These are phyloP conservation scores for Debaryomyces tyrocola DNA, from an alignment of 805 yeast genomes.

Conservation along the genomic window DNA sequence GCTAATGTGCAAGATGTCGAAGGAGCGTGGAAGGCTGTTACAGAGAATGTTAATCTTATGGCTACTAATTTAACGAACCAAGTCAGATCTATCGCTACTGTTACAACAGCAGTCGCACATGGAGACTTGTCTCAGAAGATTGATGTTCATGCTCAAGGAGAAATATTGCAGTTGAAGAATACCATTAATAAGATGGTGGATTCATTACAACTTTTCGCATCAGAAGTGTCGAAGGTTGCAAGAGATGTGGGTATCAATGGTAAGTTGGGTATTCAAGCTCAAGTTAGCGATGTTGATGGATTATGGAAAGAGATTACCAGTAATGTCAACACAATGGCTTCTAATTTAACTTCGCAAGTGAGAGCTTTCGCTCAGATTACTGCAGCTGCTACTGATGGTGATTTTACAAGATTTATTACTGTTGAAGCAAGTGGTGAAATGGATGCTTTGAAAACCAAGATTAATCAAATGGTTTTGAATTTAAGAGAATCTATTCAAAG, in stretches of 20 bases:
- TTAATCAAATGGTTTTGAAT: slow-evolving; percentile 81
- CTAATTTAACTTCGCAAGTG: slow-evolving; percentile 89
- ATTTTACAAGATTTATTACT: slow-evolving; percentile 84
- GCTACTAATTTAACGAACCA: slow-evolving; percentile 61
- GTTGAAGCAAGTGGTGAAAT: slow-evolving; percentile 92
- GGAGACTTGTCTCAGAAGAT: slow-evolving; percentile 86
- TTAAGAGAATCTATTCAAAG: slow-evolving; percentile 87
- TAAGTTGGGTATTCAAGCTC: slow-evolving; percentile 89
- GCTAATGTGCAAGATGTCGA: slow-evolving; percentile 52
- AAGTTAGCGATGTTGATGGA: slow-evolving; percentile 87
- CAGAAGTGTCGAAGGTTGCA: slow-evolving; percentile 87
- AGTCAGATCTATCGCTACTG: slow-evolving; percentile 86
- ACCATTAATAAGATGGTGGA: slow-evolving; percentile 94
- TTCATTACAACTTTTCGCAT: slow-evolving; percentile 81
- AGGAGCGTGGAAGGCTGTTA: slow-evolving; percentile 52
- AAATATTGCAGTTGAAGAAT: slow-evolving; percentile 77
- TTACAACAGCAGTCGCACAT: slow-evolving; percentile 88
- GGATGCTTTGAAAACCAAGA: slow-evolving; percentile 66
- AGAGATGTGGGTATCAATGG: slow-evolving; percentile 93
- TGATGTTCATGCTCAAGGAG: slow-evolving; percentile 89
- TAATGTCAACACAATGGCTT: slow-evolving; percentile 90
- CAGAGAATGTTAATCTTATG: slow-evolving; percentile 48
- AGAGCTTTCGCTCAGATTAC: slow-evolving; percentile 92
- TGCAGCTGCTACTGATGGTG: slow-evolving; percentile 93
- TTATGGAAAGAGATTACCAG: slow-evolving; percentile 90